phyloP scores from a whole-genome alignment of 2,329 filamentous ascomycete species.

The Lomentospora prolificans region DNA sequence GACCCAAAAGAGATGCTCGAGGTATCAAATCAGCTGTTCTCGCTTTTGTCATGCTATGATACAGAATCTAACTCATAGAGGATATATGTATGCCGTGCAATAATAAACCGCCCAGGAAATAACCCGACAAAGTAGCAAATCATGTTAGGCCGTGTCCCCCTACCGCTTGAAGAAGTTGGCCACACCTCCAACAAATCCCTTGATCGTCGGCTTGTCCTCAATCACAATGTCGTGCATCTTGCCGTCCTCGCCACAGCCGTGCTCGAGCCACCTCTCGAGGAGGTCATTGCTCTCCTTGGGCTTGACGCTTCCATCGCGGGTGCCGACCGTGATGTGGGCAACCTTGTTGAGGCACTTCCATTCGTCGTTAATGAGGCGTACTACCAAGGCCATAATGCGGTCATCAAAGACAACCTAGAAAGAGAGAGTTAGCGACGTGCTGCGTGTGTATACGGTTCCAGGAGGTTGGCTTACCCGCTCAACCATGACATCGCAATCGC shows the following conservation, averaged over 20 bases:
- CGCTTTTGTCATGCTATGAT: neutral
- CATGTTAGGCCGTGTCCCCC: neutral
- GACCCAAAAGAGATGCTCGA: neutral
- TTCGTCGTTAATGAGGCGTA: slow-evolving; percentile 52
- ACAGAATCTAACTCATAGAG: neutral
- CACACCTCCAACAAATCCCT: slow-evolving; percentile 38
- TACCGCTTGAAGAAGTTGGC: slow-evolving; percentile 4
- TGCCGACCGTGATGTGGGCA: slow-evolving; percentile 86
- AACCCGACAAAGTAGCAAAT: neutral
- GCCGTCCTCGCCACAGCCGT: slow-evolving; percentile 29
- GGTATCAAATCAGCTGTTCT: too few species aligned
- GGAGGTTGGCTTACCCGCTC: slow-evolving; percentile 38
- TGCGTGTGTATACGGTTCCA: slow-evolving; percentile 25
- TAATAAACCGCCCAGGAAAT: neutral
- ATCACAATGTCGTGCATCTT: slow-evolving; percentile 39
- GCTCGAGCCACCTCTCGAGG: slow-evolving; percentile 62
- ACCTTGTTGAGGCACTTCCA: slow-evolving; percentile 69
- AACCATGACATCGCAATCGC: slow-evolving; percentile 52
- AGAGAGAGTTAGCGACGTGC: slow-evolving; percentile 26
- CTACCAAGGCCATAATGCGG: slow-evolving; percentile 84
- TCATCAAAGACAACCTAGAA: slow-evolving; percentile 67
- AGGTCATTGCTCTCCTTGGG: slow-evolving; percentile 91
- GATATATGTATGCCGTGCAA: neutral
- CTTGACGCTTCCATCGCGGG: slow-evolving; percentile 63
- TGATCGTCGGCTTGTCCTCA: slow-evolving; percentile 36